Evolutionary conservation across 352 stramenopile species (phyloP).

Genomic region (Sclerospora graminicola): DNA sequence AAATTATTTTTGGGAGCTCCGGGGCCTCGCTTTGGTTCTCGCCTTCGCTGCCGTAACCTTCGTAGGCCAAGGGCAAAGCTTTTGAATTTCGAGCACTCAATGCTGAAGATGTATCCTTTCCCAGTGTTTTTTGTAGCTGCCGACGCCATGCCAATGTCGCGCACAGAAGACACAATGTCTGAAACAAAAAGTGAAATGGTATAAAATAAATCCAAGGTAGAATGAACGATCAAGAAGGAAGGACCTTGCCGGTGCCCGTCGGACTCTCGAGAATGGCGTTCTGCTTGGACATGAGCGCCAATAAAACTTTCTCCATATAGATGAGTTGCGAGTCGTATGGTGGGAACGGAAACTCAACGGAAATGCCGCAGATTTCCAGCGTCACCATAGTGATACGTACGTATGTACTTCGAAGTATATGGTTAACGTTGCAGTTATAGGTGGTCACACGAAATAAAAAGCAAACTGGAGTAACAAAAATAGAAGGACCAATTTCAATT

Average conservation of each 20-base stretch:
- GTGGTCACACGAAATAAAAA: too few species aligned
- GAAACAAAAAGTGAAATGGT: too few species aligned
- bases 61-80: constrained; percentile 30
- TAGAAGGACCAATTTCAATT: constrained; percentile 5
- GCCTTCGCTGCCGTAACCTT: constrained; percentile 29
- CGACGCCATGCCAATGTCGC: constrained; percentile 89
- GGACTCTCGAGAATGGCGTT: constrained; percentile 97
- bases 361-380: constrained; percentile 80
- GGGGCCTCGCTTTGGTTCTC: constrained; percentile 22
- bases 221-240: background rate
- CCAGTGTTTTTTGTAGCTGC: constrained; percentile 56
- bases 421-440: constrained; percentile 23
- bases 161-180: constrained; percentile 96
- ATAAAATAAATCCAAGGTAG: background rate
- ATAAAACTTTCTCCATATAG: constrained; percentile 95
- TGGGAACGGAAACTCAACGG: constrained; percentile 94
- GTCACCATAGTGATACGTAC: constrained; percentile 30
- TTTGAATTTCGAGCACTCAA: constrained; percentile 1
- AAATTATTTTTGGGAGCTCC: constrained; percentile 90
- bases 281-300: constrained; percentile 82
- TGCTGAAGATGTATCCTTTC: background rate
- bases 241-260: constrained; percentile 95
- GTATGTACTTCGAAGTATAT: background rate
- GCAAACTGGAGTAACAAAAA: background rate
- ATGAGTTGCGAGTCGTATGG: constrained; percentile 95